Evolutionary conservation across 2,329 filamentous ascomycete genomes (phyloP), one percentile per base, ranked within the genome.

Genomic region (Colletotrichum caudatum): DNA sequence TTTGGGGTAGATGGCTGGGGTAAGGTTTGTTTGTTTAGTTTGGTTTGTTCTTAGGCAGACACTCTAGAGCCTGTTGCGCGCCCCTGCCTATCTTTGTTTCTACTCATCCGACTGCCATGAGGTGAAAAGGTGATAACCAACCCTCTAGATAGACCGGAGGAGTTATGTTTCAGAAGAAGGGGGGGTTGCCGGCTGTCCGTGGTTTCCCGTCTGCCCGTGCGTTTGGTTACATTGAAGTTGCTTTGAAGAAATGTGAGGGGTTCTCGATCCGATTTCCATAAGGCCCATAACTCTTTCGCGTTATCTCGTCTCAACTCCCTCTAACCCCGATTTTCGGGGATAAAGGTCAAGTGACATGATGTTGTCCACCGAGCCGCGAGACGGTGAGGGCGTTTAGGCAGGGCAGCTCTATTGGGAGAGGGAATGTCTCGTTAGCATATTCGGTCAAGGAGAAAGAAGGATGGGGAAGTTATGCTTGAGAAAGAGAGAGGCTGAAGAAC

Each of bases 401-500:
- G 79, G 79, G 78, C 80, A 81, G 56, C 74, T 77, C 80, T 81
- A 68, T 29, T 14, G 16, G 8, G 7, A 37, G 53, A 46, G 53
- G 53, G 58, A 48, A 53, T 37, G 60, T 35, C 20, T 44, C 44
- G 61, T 65, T 33, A 65, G 56, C 44, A 44, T 20, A 56, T 46
- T 37, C 23, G 48, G 44, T 56, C 23, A 16, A 26, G 41, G 41
- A 20, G 33, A 46, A 46, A n/a, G 39, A 41, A n/a, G 26, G 29
- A 23, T 20, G 12, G 37, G 18, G 20, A 50, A 11, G 26, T 29
- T 29, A 26, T 39, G 5, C 4, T 3, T 16, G 8, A n/a, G 29
- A 18, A n/a, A 37, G 29, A 35, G 53, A 57, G 23, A 57, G n/a
- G 67, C 5, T 20, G 54, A 50, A 39, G 23, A 11, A 5, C 16